Base-by-base conservation (phyloP, 2,329 filamentous ascomycete species). In the Talaromyces rugulosus region DNA sequence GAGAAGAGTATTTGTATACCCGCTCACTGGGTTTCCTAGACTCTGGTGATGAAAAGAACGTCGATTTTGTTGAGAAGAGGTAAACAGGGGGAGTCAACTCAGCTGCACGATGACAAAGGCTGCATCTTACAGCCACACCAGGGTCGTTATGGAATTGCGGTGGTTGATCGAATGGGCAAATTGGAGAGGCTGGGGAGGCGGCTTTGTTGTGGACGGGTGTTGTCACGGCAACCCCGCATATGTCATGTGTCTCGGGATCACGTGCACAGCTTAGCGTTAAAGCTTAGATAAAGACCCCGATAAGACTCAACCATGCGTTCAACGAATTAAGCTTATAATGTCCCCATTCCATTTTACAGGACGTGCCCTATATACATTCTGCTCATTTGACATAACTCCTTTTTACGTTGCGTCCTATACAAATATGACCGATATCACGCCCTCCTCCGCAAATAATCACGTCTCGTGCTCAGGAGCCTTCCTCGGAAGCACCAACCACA, bases 151-250 rank as follows among this genome's bases (percentile, higher is more conserved):
- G 23, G 55, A 75, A 76, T 65, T 71, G 68, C 62, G 73, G 74
- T 73, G 74, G 74, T 75, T 75, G 74, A 64, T 31, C 61, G 51
- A 64, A 63, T 59, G 34, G 34, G 70, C 66, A 61, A 66, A 66
- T 64, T 64, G 53, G 63, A 63, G 70, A 74, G 74, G 74, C 72
- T 75, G 73, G 74, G 63, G 63, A 69, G 69, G 27, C 68, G 70
- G 73, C 71, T 70, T 66, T 47, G 44, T 65, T 60, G 58, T 59
- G 34, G 44, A 61, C 64, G 63, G 57, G 56, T 63, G 67, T 71
- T 67, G 64, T 66, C 66, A 62, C 60, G 71, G 69, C 64, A 71
- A 72, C 70, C 51, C 11, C 7, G 6, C 4, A 66, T 65, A 73
- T 59, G 58, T 73, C 69, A 72, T 47, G 42, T 47, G 42, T 12